These are phyloP conservation scores for Apodospora peruviana DNA, from an alignment of 495 filamentous ascomycete species.

Conservation along the genomic window DNA sequence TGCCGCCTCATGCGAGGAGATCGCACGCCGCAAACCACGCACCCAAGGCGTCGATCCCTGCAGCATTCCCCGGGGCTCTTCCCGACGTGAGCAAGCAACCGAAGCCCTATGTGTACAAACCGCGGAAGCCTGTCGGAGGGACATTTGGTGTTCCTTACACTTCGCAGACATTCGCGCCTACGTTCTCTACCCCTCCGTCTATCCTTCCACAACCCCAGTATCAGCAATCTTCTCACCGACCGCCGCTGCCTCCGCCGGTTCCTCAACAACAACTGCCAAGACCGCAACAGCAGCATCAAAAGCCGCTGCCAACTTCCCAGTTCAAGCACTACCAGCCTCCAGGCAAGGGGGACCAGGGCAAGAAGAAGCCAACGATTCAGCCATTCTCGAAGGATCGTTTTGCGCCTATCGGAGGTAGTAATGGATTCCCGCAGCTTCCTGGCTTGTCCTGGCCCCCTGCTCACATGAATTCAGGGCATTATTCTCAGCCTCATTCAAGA, in stretches of 20 bases:
- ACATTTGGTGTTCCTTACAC: slow-evolving; percentile 28
- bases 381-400: slow-evolving; percentile 28
- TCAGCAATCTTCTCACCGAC: not conserved
- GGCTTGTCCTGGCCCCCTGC: slow-evolving; percentile 32
- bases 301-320: slow-evolving; percentile 7
- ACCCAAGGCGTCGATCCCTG: not conserved
- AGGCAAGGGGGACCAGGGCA: slow-evolving; percentile 10
- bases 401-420: slow-evolving; percentile 34
- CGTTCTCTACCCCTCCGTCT: slow-evolving; percentile 2
- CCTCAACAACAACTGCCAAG: slow-evolving; percentile 3
- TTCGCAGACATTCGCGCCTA: slow-evolving; percentile 35
- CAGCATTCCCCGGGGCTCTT: not conserved
- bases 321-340: slow-evolving; percentile 17
- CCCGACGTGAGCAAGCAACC: not conserved
- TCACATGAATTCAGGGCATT: slow-evolving; percentile 32
- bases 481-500: slow-evolving; percentile 24
- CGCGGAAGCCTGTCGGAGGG: slow-evolving; percentile 33
- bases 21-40: slow-evolving; percentile 13
- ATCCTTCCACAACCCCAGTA: slow-evolving; percentile 3
- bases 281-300: slow-evolving; percentile 4
- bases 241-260: not conserved
- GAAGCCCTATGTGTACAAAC: slow-evolving; percentile 53
- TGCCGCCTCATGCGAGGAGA: slow-evolving; percentile 15
- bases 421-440: slow-evolving; percentile 33
- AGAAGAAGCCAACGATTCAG: slow-evolving; percentile 18